A percentile compares a stretch with the other conserved stretches of the same genome.
Evolutionary conservation across 148 eudicot genomes (phyloP).

Genomic region (Agrostemma githago): DNA sequence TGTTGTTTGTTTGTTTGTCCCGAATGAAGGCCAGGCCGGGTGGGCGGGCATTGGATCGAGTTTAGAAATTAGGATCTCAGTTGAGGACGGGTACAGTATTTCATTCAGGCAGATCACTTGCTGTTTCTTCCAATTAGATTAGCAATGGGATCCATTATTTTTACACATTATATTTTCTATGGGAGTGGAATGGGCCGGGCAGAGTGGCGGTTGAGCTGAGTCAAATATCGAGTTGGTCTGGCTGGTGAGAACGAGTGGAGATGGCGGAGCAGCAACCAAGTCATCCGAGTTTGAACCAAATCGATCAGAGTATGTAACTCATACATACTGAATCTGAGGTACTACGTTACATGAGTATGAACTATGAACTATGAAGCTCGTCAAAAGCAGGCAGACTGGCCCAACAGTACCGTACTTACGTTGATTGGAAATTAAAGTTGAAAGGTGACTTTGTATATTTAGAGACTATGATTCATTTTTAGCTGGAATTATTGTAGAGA

Average conservation of each 20-base stretch:
- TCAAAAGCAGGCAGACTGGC: neutral
- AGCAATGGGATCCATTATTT: conserved; percentile 2
- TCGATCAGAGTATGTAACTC: neutral
- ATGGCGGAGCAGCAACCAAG: conserved; percentile 56
- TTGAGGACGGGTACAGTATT: neutral
- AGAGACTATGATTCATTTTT: neutral
- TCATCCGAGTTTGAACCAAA: conserved; percentile 53
- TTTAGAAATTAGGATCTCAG: neutral
- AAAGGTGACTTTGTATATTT: neutral
- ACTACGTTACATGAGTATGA: too few relatives aligned
- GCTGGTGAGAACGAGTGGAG: conserved; percentile 31
- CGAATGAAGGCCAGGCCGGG: neutral
- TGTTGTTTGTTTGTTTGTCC: neutral
- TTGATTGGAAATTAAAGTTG: neutral
- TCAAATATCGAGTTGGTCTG: conserved; percentile 23
- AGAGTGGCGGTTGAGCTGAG: conserved; percentile 29
- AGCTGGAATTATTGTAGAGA: neutral
- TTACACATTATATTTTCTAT: neutral
- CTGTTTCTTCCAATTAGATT: conserved; percentile 8
- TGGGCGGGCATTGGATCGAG: neutral
- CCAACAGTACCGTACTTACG: neutral
- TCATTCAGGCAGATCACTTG: neutral
- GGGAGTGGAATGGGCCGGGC: neutral
- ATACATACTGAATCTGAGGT: conserved; percentile 16
- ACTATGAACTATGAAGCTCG: conserved; percentile 32